These are phyloP conservation scores for Gymnopilus dilepis DNA, from an alignment of 768 basidiomycete species.

Conservation along the genomic window DNA sequence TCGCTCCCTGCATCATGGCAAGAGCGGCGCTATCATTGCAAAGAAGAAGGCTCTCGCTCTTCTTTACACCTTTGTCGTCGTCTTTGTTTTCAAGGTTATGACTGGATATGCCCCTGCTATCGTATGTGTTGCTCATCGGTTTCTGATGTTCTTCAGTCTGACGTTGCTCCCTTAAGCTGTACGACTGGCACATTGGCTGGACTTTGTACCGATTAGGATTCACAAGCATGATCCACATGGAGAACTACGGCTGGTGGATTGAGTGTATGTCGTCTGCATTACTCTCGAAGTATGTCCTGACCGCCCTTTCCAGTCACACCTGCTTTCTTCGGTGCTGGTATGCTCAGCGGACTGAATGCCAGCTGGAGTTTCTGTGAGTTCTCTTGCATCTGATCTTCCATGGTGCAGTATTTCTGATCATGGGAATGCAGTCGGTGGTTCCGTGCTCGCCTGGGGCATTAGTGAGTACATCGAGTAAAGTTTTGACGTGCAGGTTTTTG, in stretches of 20 bases:
- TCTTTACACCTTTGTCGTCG: conserved; percentile 47
- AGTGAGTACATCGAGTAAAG: conserved; percentile 33
- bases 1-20: conserved; percentile 60
- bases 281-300: background rate
- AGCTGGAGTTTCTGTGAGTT: conserved; percentile 63
- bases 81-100: conserved; percentile 58
- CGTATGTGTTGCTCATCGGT: conserved; percentile 32
- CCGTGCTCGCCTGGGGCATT: conserved; percentile 66
- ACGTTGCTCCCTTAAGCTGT: conserved; percentile 39
- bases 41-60: conserved; percentile 61
- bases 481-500: background rate
- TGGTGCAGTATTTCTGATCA: background rate
- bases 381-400: background rate
- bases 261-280: conserved; percentile 44
- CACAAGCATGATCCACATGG: conserved; percentile 60
- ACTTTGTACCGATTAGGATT: conserved; percentile 63
- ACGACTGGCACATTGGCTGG: conserved; percentile 72
- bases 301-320: conserved; percentile 43
- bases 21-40: conserved; percentile 53
- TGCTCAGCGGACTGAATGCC: conserved; percentile 61
- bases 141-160: background rate
- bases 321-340: conserved; percentile 64
- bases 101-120: conserved; percentile 66
- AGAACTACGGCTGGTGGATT: conserved; percentile 63
- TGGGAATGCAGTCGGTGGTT: conserved; percentile 48